Evolutionary conservation across 202 grass and related monocot species (phyloP).

Genomic region (Schoenoplectus triqueter): DNA sequence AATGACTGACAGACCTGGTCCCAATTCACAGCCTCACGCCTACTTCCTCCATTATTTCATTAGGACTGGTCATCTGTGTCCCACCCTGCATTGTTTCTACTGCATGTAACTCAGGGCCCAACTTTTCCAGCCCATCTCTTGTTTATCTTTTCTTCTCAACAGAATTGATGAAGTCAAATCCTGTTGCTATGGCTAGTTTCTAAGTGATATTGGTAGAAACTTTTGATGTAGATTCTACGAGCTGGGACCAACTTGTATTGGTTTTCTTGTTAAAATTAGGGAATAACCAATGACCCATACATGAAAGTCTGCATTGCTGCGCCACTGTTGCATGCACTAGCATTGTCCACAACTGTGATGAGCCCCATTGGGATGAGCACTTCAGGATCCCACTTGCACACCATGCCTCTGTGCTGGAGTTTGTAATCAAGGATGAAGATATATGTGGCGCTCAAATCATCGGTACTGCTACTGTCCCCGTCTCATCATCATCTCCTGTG

Average conservation of each 20-base stretch:
- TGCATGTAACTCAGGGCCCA: no score
- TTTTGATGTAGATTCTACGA: not conserved
- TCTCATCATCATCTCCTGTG: conserved; percentile 23
- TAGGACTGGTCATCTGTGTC: no score
- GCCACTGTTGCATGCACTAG: conserved; percentile 62
- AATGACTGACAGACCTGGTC: no score
- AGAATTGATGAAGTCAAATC: no score
- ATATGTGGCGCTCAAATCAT: conserved; percentile 74
- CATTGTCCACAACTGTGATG: conserved; percentile 63
- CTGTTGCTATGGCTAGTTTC: no score
- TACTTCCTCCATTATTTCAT: no score
- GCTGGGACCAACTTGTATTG: not conserved
- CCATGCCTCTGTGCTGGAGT: conserved; percentile 35
- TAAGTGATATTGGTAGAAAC: not conserved
- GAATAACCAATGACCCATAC: conserved; percentile 76
- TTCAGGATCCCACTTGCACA: conserved; percentile 70
- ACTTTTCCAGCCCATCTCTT: no score
- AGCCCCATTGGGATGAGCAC: conserved; percentile 47
- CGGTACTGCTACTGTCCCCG: conserved; percentile 49
- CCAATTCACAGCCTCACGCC: no score
- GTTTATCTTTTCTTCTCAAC: no score
- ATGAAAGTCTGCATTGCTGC: conserved; percentile 39
- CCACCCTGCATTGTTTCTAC: no score
- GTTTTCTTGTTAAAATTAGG: conserved; percentile 26
- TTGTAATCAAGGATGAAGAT: conserved; percentile 73